Percentiles rank a stretch among this genome's conserved stretches.
Conservation (phyloP, 2,329 filamentous ascomycete genomes). For the Lasiodiplodia citricola region DNA sequence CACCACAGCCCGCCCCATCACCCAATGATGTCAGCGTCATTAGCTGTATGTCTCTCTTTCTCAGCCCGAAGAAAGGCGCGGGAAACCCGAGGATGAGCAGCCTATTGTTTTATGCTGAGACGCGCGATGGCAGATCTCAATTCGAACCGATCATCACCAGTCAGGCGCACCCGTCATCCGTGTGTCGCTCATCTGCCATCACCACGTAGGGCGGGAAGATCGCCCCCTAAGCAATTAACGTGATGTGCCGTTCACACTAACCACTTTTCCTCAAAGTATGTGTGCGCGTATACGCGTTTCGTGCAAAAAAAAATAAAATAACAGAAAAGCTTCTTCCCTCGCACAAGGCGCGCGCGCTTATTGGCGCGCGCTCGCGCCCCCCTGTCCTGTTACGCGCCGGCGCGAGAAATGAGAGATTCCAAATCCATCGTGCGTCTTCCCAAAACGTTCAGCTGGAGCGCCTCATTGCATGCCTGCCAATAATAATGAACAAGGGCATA, state of each 20-base stretch:
- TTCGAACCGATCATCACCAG: neutral
- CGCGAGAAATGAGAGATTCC: conserved; percentile 20
- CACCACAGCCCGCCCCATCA: neutral
- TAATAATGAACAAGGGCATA: conserved; percentile 10
- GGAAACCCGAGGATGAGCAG: neutral
- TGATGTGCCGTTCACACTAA: neutral
- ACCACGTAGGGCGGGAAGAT: neutral
- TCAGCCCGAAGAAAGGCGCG: neutral
- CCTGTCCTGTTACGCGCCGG: conserved; percentile 5
- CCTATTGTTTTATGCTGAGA: conserved; percentile 18
- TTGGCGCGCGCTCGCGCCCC: neutral
- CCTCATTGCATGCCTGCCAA: conserved; percentile 10
- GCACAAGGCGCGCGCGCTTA: neutral
- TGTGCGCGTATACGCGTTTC: neutral
- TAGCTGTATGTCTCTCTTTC: neutral
- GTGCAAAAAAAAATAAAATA: neutral
- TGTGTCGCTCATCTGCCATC: neutral
- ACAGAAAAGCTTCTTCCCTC: conserved; percentile 2
- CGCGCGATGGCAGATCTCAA: conserved; percentile 19
- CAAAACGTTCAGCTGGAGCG: conserved; percentile 13
- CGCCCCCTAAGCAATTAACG: neutral
- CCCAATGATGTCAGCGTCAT: conserved; percentile 22
- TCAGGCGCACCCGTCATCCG: neutral
- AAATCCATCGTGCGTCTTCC: conserved; percentile 13
- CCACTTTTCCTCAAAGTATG: neutral